Percentiles rank a stretch among this genome's conserved stretches.
Evolutionary conservation across 148 eudicot species (phyloP).

Genomic region (Dysphania ambrosioides): DNA sequence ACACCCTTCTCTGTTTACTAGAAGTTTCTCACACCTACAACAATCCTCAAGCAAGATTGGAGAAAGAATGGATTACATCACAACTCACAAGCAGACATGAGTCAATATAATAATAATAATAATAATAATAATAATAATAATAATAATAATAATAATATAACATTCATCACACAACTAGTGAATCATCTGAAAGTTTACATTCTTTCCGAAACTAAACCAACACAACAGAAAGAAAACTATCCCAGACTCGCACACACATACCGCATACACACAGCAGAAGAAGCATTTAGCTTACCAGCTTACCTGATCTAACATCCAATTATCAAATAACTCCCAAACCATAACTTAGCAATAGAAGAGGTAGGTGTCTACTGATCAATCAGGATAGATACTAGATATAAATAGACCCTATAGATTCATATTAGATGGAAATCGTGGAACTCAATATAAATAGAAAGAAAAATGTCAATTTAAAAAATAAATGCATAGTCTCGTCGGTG

Average conservation of each 20-base stretch:
- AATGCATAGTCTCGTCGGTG: no score
- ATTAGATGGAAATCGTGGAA: neutral
- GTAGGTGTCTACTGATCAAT: neutral
- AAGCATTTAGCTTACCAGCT: neutral
- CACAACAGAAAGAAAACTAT: neutral
- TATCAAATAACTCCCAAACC: neutral
- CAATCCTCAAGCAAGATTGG: neutral
- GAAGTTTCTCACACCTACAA: neutral
- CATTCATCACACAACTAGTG: neutral
- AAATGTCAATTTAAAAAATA: no score
- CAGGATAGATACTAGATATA: neutral
- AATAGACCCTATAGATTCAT: neutral
- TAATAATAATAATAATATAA: no score
- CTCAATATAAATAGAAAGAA: no score
- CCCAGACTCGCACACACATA: neutral
- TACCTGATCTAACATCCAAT: neutral
- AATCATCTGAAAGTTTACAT: neutral
- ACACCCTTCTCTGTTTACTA: neutral
- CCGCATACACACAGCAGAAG: neutral
- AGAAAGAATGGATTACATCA: neutral
- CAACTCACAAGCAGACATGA: neutral
- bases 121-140: no score
- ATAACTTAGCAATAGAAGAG: neutral
- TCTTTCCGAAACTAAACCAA: neutral
- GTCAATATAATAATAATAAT: no score